phyloP scores from a whole-genome alignment of 331 rosid genomes.

The Rosa hybrid region DNA sequence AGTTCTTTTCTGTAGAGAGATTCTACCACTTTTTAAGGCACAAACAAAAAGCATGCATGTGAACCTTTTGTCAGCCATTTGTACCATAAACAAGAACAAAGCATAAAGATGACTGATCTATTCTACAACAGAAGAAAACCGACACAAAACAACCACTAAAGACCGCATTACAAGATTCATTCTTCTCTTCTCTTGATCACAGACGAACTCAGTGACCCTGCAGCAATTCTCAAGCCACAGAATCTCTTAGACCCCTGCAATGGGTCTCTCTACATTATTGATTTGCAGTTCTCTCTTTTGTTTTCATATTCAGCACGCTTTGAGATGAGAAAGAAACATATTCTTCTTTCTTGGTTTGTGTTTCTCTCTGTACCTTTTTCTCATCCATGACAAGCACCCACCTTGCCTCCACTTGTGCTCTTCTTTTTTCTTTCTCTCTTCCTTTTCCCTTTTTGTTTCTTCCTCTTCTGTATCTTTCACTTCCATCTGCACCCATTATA shows the following conservation, averaged over 20 bases:
- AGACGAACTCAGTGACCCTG: slow-evolving; percentile 23
- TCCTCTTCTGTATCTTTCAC: slow-evolving; percentile 53
- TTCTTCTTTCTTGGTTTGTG: slow-evolving; percentile 57
- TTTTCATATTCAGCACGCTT: slow-evolving; percentile 42
- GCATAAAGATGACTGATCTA: slow-evolving; percentile 16
- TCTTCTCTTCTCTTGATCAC: slow-evolving; percentile 21
- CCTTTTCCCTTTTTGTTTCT: slow-evolving; percentile 46
- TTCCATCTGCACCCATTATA: slow-evolving; percentile 60
- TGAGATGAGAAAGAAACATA: slow-evolving; percentile 46
- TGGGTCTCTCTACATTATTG: slow-evolving; percentile 10
- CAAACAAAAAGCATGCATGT: slow-evolving; percentile 47
- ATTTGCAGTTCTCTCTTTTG: slow-evolving; percentile 19
- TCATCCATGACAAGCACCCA: slow-evolving; percentile 94
- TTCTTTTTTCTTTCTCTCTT: slow-evolving; percentile 41
- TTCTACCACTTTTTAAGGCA: slow-evolving; percentile 27
- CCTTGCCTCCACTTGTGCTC: slow-evolving; percentile 51
- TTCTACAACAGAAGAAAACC: slow-evolving; percentile 10
- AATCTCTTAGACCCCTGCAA: slow-evolving; percentile 36
- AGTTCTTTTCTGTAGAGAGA: not conserved
- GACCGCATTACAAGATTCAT: slow-evolving; percentile 37
- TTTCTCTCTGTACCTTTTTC: slow-evolving; percentile 58
- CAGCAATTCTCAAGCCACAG: slow-evolving; percentile 35
- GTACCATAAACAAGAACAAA: slow-evolving; percentile 49
- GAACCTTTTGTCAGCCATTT: slow-evolving; percentile 53
- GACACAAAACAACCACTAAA: slow-evolving; percentile 15